A percentile compares a stretch with the other conserved stretches of the same genome.
Conservation (phyloP, 2,329 filamentous ascomycete species). For the Zymoseptoria ardabiliae region DNA sequence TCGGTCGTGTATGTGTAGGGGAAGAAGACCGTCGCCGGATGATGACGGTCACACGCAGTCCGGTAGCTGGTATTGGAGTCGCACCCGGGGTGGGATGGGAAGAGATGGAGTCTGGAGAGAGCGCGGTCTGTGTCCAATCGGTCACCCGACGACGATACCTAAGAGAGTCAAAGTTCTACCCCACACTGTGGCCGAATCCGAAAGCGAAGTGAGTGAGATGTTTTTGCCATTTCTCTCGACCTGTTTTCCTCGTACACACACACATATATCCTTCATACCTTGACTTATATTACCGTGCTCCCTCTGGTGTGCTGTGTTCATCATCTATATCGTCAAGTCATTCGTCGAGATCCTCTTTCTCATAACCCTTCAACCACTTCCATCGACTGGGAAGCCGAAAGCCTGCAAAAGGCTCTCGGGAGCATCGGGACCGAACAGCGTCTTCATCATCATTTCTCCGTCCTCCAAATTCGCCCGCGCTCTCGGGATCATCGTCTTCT, state of each 20-base stretch:
- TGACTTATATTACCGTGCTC: not conserved
- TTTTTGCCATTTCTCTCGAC: too few species aligned
- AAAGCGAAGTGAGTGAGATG: too few species aligned
- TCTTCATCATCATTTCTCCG: slow-evolving; percentile 5
- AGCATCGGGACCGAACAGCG: slow-evolving; percentile 11
- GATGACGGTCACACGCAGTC: not conserved
- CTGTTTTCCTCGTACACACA: too few species aligned
- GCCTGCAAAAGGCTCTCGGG: slow-evolving; percentile 2
- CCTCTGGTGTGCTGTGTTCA: not conserved
- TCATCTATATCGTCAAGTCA: not conserved
- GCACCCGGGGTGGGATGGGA: not conserved
- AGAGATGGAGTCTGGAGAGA: not conserved
- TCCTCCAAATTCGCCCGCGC: slow-evolving; percentile 8
- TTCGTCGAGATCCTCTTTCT: not conserved
- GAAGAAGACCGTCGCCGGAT: not conserved
- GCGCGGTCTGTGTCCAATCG: not conserved
- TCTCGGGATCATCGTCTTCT: slow-evolving; percentile 28
- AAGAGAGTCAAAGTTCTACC: not conserved
- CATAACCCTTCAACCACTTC: not conserved
- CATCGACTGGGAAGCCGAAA: not conserved
- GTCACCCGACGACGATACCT: not conserved
- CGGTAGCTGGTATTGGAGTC: not conserved
- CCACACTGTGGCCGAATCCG: not conserved
- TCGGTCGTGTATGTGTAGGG: not conserved
- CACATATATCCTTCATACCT: too few species aligned